Conservation (phyloP, 2,329 filamentous ascomycete species). For the Ascochyta pisi region DNA sequence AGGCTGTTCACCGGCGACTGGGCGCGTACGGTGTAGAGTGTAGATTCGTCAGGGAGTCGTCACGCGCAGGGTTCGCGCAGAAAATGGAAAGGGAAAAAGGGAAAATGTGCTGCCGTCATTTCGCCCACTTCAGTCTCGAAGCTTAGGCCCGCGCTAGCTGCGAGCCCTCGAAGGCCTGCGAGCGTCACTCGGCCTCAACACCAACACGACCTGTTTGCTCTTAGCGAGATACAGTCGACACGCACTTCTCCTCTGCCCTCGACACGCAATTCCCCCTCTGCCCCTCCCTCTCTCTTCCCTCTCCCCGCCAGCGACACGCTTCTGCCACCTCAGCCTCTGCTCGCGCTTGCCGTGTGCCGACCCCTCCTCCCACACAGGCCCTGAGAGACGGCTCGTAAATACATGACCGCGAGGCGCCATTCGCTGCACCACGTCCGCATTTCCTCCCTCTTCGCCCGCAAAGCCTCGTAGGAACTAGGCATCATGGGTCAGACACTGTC, state of each 20-base stretch:
- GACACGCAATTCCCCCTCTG: neutral
- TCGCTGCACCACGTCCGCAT: constrained; percentile 30
- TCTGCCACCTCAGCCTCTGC: constrained; percentile 6
- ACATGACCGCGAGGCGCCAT: constrained; percentile 38
- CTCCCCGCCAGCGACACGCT: neutral
- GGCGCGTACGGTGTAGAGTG: too few relatives aligned
- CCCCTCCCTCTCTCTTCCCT: constrained; percentile 3
- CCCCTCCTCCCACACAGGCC: constrained; percentile 34
- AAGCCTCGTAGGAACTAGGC: constrained; percentile 41
- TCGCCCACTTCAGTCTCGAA: constrained; percentile 17
- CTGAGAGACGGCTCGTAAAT: constrained; percentile 39
- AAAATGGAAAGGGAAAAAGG: constrained; percentile 1
- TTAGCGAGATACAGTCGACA: constrained; percentile 24
- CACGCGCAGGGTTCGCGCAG: constrained; percentile 18
- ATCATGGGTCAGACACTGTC: constrained; percentile 98
- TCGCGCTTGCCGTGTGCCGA: constrained; percentile 20
- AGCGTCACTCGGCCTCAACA: constrained; percentile 24
- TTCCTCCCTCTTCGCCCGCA: constrained; percentile 28
- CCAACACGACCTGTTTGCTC: constrained; percentile 26
- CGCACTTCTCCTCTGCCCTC: constrained; percentile 18
- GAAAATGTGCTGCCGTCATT: constrained; percentile 24
- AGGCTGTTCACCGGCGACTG: too few relatives aligned
- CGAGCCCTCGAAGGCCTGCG: constrained; percentile 11
- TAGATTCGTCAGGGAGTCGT: neutral
- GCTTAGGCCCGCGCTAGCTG: constrained; percentile 18